Conservation (phyloP, 2,329 filamentous ascomycete species). For the Talaromyces islandicus region DNA sequence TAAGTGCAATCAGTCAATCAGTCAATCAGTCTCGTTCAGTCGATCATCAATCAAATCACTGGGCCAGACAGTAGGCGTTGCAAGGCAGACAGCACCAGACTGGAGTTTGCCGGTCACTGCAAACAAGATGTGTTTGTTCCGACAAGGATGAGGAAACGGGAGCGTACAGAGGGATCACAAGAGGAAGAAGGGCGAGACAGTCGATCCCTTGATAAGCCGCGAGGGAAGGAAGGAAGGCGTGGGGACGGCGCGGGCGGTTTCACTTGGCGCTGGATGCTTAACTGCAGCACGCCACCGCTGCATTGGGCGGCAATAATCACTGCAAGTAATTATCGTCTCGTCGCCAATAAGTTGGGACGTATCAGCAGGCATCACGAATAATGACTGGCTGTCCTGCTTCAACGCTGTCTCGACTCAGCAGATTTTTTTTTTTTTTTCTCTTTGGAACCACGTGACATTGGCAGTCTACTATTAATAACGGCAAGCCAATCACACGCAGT, state of each 20-base stretch:
- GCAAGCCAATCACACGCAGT: background rate
- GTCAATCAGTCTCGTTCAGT: background rate
- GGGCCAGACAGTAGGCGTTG: background rate
- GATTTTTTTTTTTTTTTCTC: background rate
- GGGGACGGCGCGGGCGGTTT: background rate
- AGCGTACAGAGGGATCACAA: background rate
- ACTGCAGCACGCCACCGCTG: background rate
- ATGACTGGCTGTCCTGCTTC: background rate
- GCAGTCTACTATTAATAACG: background rate
- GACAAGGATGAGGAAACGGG: background rate
- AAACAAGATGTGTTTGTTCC: background rate
- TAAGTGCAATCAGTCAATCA: background rate
- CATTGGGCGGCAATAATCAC: background rate
- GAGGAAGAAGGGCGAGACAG: background rate
- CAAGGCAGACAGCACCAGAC: background rate
- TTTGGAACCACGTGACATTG: background rate
- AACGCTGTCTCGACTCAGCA: background rate
- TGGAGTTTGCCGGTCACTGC: background rate
- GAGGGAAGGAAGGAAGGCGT: background rate
- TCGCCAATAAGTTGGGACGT: background rate
- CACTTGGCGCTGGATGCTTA: conserved; percentile 7
- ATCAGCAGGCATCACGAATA: background rate
- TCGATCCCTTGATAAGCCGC: background rate
- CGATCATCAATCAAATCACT: background rate
- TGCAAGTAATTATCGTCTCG: background rate